Base-by-base conservation (phyloP, 805 yeast species). In the Starmerella kuoi region DNA sequence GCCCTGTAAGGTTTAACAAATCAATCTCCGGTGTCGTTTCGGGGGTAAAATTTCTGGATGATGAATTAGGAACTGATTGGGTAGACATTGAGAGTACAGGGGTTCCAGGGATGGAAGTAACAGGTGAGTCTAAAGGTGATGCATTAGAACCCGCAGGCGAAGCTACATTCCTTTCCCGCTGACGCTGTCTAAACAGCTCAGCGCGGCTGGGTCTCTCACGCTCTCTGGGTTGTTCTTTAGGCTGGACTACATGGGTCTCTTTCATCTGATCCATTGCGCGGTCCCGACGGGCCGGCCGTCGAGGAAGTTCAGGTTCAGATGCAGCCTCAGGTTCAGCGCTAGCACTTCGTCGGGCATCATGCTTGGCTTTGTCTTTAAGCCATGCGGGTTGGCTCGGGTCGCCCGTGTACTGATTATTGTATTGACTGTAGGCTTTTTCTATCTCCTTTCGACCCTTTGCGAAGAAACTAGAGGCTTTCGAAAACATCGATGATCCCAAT, bases 361-460 rank as follows among this genome's bases (percentile, higher is more conserved):
- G 38, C 26, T 46, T 46, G 22, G 47, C 37, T 51, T 73, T 77
- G 46, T 73, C 70, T 43, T 64, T 68, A 86, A 83, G 77, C 94
- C 94, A 83, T 1, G 77, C 74, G 0, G 94, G 94, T 49, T 55
- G 57, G 5, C 64, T 67, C 38, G 65, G 50, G n/a, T 46, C 50
- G 35, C 55, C 46, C 11, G 57, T 45, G 21, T 55, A 41, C 48
- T 59, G 34, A 21, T 59, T 60, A 27, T 72, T 73, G 51, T 77
- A 72, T 55, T 71, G 72, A 39, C 74, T 80, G 23, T 78, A 62
- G 31, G 80, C 81, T 50, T 74, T 73, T 47, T 74, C 72, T 9
- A 80, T 65, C 28, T 77, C 75, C 44, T 75, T 67, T 40, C 69
- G 66, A 1, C 86, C 80, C 47, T 74, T 69, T 40, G 72, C 68